phyloP scores from a whole-genome alignment of 2,329 filamentous ascomycete species.

The Zymoseptoria crescenta region DNA sequence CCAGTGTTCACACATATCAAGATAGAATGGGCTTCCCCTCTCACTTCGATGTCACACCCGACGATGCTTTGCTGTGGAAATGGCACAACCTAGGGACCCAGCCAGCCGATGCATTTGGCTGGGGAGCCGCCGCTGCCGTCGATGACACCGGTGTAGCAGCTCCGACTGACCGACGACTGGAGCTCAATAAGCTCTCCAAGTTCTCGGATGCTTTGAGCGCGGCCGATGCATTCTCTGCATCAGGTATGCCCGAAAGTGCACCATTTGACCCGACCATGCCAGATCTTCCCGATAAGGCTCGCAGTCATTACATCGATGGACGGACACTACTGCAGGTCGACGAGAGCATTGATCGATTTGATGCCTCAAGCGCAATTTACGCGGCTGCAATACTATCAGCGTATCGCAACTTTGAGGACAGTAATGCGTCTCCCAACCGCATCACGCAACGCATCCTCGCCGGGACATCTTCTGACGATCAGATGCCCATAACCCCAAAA shows the following conservation, averaged over 20 bases:
- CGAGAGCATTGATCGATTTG: conserved; percentile 37
- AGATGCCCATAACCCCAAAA: conserved; percentile 2
- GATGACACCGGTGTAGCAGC: not conserved
- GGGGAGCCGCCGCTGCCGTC: conserved; percentile 27
- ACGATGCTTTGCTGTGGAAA: conserved; percentile 56
- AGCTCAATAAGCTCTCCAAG: conserved; percentile 45
- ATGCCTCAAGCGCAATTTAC: conserved; percentile 29
- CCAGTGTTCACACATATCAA: conserved; percentile 73
- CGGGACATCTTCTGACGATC: not conserved
- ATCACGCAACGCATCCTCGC: conserved; percentile 1
- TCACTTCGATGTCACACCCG: conserved; percentile 41
- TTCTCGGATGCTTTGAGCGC: conserved; percentile 57
- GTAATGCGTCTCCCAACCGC: conserved; percentile 5
- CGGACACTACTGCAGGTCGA: conserved; percentile 48
- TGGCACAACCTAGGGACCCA: conserved; percentile 60
- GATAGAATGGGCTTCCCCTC: conserved; percentile 67
- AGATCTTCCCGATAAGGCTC: conserved; percentile 46
- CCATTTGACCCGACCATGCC: conserved; percentile 58
- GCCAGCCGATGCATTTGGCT: conserved; percentile 26
- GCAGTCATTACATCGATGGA: conserved; percentile 48
- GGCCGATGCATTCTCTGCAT: conserved; percentile 53
- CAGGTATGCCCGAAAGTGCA: conserved; percentile 36
- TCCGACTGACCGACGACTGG: conserved; percentile 5
- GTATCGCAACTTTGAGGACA: conserved; percentile 1
- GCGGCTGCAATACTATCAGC: conserved; percentile 24